Evolutionary conservation across 129 eudicot species (phyloP).

Genomic region (Escallonia herrerae): DNA sequence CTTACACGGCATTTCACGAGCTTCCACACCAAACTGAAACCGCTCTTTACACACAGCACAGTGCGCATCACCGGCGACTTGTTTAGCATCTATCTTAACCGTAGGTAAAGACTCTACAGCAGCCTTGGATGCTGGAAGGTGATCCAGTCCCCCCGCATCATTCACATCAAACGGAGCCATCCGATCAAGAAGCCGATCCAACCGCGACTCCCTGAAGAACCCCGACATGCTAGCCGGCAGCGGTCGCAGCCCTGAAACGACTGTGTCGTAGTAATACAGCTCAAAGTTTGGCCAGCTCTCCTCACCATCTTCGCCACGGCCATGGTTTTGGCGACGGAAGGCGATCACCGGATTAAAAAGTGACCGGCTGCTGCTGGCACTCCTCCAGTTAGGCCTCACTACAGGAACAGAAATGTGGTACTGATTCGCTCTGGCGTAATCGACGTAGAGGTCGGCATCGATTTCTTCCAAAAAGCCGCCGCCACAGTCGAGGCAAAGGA

Average conservation of each 20-base stretch:
- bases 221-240: constrained; percentile 41
- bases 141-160: constrained; percentile 22
- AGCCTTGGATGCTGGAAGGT: constrained; percentile 37
- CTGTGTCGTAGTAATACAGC: constrained; percentile 36
- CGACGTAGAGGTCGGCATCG: not conserved
- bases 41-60: constrained; percentile 55
- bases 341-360: constrained; percentile 49
- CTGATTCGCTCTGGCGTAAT: not conserved
- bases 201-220: constrained; percentile 44
- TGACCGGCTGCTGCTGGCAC: constrained; percentile 10
- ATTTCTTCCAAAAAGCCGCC: constrained; percentile 40
- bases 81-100: constrained; percentile 14
- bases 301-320: not conserved
- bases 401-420: constrained; percentile 9
- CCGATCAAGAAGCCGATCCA: constrained; percentile 40
- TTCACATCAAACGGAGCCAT: constrained; percentile 30
- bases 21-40: constrained; percentile 22
- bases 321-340: constrained; percentile 16
- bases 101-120: constrained; percentile 41
- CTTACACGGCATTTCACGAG: constrained; percentile 58
- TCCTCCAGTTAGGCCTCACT: constrained; percentile 13
- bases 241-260: constrained; percentile 31
- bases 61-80: constrained; percentile 18
- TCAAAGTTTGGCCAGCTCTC: constrained; percentile 27
- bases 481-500: constrained; percentile 36